A percentile compares a stretch with the other conserved stretches of the same genome.
phyloP scores from a whole-genome alignment of 169 alveolate genomes.

The Eimeria zaria region DNA sequence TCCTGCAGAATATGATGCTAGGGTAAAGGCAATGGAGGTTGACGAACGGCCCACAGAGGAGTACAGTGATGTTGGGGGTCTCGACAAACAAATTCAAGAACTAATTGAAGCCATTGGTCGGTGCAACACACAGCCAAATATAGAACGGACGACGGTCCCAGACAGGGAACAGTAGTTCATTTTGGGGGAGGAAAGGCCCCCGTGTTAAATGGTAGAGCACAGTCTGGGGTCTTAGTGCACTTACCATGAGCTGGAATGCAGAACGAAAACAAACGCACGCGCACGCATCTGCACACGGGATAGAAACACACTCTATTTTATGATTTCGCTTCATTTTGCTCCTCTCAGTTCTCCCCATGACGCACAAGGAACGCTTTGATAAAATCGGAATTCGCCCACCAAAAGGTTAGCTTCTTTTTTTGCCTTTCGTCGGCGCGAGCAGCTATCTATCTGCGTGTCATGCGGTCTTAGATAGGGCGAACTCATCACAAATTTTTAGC shows the following conservation, averaged over 20 bases:
- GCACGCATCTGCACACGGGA: not conserved
- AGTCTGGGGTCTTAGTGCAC: not conserved
- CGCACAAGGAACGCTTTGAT: slow-evolving; percentile 99
- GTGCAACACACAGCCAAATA: not conserved
- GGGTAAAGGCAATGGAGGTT: slow-evolving; percentile 99
- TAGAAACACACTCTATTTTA: not conserved
- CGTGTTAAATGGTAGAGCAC: not conserved
- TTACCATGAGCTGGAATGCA: not conserved
- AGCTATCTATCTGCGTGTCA: not conserved
- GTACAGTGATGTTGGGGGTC: slow-evolving; percentile 99
- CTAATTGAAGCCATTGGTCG: slow-evolving; percentile 98
- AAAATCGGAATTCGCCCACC: slow-evolving; percentile 99
- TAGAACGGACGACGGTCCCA: not conserved
- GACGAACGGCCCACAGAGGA: slow-evolving; percentile 99
- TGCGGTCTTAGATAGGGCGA: not conserved
- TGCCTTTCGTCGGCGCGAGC: not conserved
- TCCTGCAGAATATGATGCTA: slow-evolving; percentile 99
- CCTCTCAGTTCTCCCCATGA: slow-evolving; percentile 98
- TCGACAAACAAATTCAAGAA: slow-evolving; percentile 99
- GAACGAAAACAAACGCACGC: not conserved
- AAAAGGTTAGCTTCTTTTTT: slow-evolving; percentile 90
- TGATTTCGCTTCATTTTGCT: not conserved
- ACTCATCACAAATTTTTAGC: not conserved
- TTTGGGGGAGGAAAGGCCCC: not conserved
- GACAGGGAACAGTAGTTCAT: not conserved